Conservation (phyloP, 1,139 yeast species). For the Nadsonia starkeyi-henricii region DNA sequence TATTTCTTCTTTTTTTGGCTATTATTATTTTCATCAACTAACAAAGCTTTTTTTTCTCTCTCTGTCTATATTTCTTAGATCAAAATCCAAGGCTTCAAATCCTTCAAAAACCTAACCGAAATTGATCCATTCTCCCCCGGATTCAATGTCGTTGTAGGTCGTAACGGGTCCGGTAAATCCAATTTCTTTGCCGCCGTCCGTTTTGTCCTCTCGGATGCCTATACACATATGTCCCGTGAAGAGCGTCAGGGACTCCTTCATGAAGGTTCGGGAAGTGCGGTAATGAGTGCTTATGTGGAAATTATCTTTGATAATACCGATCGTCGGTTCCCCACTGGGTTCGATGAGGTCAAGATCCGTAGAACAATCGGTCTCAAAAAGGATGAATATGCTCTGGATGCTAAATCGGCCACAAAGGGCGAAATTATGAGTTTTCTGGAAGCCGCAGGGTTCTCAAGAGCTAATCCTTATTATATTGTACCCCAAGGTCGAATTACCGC, state of each 20-base stretch:
- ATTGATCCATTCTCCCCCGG: conserved; percentile 67
- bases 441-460: conserved; percentile 82
- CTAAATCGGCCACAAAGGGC: conserved; percentile 61
- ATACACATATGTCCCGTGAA: conserved; percentile 74
- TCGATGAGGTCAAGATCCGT: conserved; percentile 56
- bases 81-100: conserved; percentile 83
- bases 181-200: conserved; percentile 92
- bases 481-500: conserved; percentile 85
- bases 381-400: conserved; percentile 71
- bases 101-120: conserved; percentile 74
- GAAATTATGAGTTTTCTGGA: conserved; percentile 78
- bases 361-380: conserved; percentile 87
- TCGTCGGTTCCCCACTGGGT: conserved; percentile 56
- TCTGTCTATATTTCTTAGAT: conserved; percentile 24
- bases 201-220: conserved; percentile 84
- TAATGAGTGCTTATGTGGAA: conserved; percentile 88
- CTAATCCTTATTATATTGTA: conserved; percentile 89
- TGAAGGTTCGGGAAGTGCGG: conserved; percentile 63
- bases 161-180: conserved; percentile 95
- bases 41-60: neutral
- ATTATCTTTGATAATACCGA: conserved; percentile 74
- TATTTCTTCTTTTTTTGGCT: too few species aligned
- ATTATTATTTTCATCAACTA: neutral
- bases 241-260: conserved; percentile 82
- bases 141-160: conserved; percentile 80